These are phyloP conservation scores for Akanthomyces dipterigenus DNA, from an alignment of 2,329 filamentous ascomycete genomes.

Conservation along the genomic window DNA sequence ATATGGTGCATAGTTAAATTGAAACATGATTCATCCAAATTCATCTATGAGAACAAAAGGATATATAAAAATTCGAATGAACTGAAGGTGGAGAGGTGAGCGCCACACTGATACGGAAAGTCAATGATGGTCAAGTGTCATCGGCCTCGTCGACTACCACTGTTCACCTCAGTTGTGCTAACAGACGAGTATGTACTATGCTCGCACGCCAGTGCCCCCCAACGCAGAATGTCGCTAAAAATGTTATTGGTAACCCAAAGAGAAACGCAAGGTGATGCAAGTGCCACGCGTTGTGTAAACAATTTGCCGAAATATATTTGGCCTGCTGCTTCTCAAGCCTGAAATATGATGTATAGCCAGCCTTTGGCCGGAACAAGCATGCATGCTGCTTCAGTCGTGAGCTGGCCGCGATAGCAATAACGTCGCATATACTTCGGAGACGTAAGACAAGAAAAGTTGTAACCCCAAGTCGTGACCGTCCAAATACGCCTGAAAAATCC, in stretches of 20 bases:
- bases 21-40: slow-evolving; percentile 14
- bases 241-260: slow-evolving; percentile 5
- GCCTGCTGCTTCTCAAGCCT: not conserved
- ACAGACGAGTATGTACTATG: not conserved
- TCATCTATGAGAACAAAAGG: slow-evolving; percentile 30
- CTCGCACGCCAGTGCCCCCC: not conserved
- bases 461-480: slow-evolving; percentile 6
- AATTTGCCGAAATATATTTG: not conserved
- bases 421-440: not conserved
- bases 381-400: not conserved
- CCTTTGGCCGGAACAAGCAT: not conserved
- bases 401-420: not conserved
- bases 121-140: not conserved
- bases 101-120: not conserved
- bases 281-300: not conserved
- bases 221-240: slow-evolving; percentile 9
- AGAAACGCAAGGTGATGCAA: slow-evolving; percentile 4
- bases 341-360: not conserved
- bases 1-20: not conserved
- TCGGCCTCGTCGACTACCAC: not conserved
- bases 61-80: slow-evolving; percentile 26
- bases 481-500: slow-evolving; percentile 19
- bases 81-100: not conserved
- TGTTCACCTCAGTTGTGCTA: not conserved
- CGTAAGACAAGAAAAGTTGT: slow-evolving; percentile 3